Evolutionary conservation across 305 asterid genomes (phyloP).

Genomic region (Euphrasia arctica): DNA sequence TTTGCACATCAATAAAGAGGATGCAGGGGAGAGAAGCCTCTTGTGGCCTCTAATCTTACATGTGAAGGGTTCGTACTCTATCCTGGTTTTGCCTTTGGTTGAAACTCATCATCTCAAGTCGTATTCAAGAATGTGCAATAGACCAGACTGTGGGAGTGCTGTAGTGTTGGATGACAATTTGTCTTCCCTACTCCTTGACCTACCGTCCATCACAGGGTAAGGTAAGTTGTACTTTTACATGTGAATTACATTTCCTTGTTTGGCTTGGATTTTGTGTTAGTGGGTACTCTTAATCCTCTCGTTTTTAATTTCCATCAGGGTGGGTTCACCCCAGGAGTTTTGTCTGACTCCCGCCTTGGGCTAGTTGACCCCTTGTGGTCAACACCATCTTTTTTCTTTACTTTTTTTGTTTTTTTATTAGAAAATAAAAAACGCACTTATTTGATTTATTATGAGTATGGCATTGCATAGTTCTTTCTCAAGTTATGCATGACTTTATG

Average conservation of each 20-base stretch:
- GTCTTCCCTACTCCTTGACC: conserved; percentile 72
- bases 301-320: not conserved
- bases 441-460: conserved; percentile 5
- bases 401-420: no score
- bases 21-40: conserved; percentile 45
- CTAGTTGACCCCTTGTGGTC: conserved; percentile 17
- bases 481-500: conserved; percentile 4
- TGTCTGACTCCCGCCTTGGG: not conserved
- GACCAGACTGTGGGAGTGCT: conserved; percentile 77
- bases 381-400: no score
- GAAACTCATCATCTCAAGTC: conserved; percentile 79
- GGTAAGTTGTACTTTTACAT: conserved; percentile 52
- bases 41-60: conserved; percentile 88
- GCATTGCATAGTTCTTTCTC: conserved; percentile 10
- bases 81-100: conserved; percentile 79
- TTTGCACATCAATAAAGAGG: conserved; percentile 51
- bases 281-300: not conserved
- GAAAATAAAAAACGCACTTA: not conserved
- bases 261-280: not conserved
- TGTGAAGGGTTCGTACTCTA: conserved; percentile 62
- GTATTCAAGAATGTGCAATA: conserved; percentile 65
- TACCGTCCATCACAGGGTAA: conserved; percentile 99
- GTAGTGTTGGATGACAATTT: conserved; percentile 71
- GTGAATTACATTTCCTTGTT: conserved; percentile 1
- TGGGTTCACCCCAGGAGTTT: not conserved